Conservation (phyloP, 2,329 filamentous ascomycete genomes). For the Fonsecaea erecta region DNA sequence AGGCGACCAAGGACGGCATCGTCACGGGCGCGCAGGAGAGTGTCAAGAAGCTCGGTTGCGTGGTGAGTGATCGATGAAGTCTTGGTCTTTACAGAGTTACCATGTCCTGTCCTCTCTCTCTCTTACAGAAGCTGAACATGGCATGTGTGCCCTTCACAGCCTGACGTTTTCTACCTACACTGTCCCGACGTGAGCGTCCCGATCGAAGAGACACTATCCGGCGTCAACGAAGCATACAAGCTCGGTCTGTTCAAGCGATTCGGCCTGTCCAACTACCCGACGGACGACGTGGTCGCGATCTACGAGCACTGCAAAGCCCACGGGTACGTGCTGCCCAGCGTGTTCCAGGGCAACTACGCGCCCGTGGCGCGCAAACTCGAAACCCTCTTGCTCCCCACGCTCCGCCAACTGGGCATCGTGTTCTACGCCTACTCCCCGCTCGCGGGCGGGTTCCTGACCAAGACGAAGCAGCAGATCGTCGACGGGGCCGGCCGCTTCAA, state of each 20-base stretch:
- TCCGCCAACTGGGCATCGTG: conserved; percentile 42
- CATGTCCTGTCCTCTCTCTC: neutral
- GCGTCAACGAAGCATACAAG: conserved; percentile 43
- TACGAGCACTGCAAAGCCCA: conserved; percentile 43
- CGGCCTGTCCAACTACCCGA: conserved; percentile 47
- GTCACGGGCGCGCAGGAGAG: conserved; percentile 32
- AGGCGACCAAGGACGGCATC: conserved; percentile 26
- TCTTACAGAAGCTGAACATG: neutral
- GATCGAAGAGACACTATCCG: conserved; percentile 45
- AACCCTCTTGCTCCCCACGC: conserved; percentile 43
- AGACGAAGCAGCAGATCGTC: conserved; percentile 40
- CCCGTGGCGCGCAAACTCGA: conserved; percentile 45
- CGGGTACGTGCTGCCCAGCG: conserved; percentile 44
- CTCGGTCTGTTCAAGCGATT: conserved; percentile 43
- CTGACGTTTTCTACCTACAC: conserved; percentile 47
- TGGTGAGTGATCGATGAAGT: neutral
- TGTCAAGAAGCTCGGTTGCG: conserved; percentile 29
- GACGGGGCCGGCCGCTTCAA: conserved; percentile 41
- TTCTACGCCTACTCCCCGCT: conserved; percentile 41
- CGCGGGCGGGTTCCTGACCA: conserved; percentile 46
- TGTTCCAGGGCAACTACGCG: conserved; percentile 50
- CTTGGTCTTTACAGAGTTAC: too few species aligned
- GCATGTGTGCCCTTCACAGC: conserved; percentile 27
- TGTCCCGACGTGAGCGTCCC: conserved; percentile 42
- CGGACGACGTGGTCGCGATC: conserved; percentile 41